A percentile compares a stretch with the other conserved stretches of the same genome.
Conservation (phyloP, 225 moss, liverwort and hornwort genomes). For the Thuidium tamariscinum region DNA sequence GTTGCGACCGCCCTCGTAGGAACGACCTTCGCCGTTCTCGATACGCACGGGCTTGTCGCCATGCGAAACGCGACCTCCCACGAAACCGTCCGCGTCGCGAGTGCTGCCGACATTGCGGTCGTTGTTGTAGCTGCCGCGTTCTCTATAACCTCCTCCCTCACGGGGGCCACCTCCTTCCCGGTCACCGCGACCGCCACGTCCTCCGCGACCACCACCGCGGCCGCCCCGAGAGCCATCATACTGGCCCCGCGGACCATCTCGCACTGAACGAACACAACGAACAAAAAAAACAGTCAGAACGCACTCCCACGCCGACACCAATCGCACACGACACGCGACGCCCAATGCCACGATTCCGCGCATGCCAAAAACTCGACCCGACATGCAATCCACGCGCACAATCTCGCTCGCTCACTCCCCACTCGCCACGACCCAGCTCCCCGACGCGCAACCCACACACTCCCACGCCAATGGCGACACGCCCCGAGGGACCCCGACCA, state of each 20-base stretch:
- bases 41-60: slow-evolving; percentile 29
- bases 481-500: background rate
- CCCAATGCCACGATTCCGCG: background rate
- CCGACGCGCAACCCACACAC: background rate
- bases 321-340: background rate
- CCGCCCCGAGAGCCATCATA: slow-evolving; percentile 10
- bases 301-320: background rate
- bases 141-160: slow-evolving; percentile 35
- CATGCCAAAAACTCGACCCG: background rate
- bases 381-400: background rate
- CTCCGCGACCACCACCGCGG: slow-evolving; percentile 43
- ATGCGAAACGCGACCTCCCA: slow-evolving; percentile 19
- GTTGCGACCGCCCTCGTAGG: slow-evolving; percentile 36
- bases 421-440: background rate
- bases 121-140: slow-evolving; percentile 30
- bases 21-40: slow-evolving; percentile 56
- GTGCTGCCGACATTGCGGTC: slow-evolving; percentile 30
- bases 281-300: background rate
- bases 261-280: background rate
- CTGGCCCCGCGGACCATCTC: slow-evolving; percentile 32
- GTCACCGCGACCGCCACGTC: slow-evolving; percentile 21
- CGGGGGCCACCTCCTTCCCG: slow-evolving; percentile 12
- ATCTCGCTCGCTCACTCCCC: background rate
- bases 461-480: background rate
- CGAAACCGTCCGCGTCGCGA: slow-evolving; percentile 38